phyloP scores from a whole-genome alignment of 108 stramenopile species.

The Skeletonema potamos region DNA sequence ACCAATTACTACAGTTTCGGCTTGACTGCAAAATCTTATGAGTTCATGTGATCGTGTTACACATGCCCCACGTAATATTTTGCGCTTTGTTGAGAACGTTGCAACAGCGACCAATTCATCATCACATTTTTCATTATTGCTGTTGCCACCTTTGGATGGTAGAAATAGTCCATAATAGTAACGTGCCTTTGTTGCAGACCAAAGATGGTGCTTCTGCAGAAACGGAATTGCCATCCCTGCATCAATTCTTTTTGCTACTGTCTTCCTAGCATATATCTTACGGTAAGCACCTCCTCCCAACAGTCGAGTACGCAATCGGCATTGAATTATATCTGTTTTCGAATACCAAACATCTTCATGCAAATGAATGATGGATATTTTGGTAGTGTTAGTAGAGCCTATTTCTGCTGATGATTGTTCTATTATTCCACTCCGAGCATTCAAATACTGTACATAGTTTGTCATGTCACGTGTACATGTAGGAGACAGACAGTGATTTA shows the following conservation, averaged over 20 bases:
- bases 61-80: conserved; percentile 12
- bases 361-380: conserved; percentile 46
- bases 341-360: conserved; percentile 59
- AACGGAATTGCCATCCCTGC: conserved; percentile 33
- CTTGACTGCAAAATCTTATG: conserved; percentile 49
- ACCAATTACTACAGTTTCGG: conserved; percentile 44
- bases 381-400: neutral
- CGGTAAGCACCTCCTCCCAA: neutral
- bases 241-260: conserved; percentile 23
- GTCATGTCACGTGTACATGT: neutral
- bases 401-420: neutral
- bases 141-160: neutral
- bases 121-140: conserved; percentile 6
- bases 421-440: neutral
- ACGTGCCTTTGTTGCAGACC: conserved; percentile 47
- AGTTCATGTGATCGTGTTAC: conserved; percentile 46
- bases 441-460: neutral
- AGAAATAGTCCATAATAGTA: conserved; percentile 51
- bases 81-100: conserved; percentile 45
- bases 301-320: conserved; percentile 34
- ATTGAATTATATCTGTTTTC: conserved; percentile 39
- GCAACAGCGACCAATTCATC: conserved; percentile 52
- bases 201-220: conserved; percentile 53
- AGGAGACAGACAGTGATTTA: neutral
- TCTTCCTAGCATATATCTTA: conserved; percentile 55